Evolutionary conservation across 2,329 filamentous ascomycete genomes (phyloP).

Genomic region (Dactylellina haptotyla): DNA sequence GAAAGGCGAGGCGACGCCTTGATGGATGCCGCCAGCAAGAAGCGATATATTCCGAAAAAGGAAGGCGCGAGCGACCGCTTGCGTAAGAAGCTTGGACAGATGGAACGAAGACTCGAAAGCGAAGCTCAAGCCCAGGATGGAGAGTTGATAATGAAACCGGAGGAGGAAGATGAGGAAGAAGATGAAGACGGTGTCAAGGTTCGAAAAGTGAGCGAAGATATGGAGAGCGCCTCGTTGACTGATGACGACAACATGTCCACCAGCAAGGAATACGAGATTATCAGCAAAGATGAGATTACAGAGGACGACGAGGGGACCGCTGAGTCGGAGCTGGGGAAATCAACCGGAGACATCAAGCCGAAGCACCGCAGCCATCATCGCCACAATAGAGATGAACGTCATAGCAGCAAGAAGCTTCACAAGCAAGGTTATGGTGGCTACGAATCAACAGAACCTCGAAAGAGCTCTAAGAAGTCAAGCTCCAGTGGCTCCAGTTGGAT

Average conservation of each 20-base stretch:
- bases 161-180: conserved; percentile 25
- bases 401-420: conserved; percentile 32
- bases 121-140: conserved; percentile 14
- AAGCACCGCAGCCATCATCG: conserved; percentile 7
- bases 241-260: conserved; percentile 26
- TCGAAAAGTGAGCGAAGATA: conserved; percentile 3
- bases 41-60: conserved; percentile 36
- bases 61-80: conserved; percentile 31
- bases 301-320: conserved; percentile 25
- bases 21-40: conserved; percentile 43
- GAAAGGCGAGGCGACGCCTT: conserved; percentile 35
- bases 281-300: conserved; percentile 24
- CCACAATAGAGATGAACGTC: too few relatives aligned
- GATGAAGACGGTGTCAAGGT: conserved; percentile 32
- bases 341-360: not conserved
- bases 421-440: conserved; percentile 44
- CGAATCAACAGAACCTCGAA: not conserved
- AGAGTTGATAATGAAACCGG: conserved; percentile 13
- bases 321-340: conserved; percentile 1
- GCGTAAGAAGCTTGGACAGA: conserved; percentile 38
- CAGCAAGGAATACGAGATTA: conserved; percentile 41
- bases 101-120: conserved; percentile 38
- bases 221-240: not conserved
- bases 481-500: not conserved
- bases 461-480: not conserved